Evolutionary conservation across 495 filamentous ascomycete species (phyloP).

Genomic region (Pyronema omphalodes): DNA sequence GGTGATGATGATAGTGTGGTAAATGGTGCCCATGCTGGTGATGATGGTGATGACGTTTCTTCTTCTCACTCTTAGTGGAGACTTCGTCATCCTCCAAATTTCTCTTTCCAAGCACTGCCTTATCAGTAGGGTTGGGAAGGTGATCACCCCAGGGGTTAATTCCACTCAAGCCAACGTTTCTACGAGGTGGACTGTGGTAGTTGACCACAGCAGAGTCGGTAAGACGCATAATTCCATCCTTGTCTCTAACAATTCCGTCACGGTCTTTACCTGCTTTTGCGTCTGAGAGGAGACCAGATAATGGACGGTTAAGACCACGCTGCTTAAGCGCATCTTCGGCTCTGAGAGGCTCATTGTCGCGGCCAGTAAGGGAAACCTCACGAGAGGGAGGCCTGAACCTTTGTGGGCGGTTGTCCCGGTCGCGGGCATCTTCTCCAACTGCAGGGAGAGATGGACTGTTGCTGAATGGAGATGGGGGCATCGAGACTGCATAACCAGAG

Average conservation of each 20-base stretch:
- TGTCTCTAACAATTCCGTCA: conserved; percentile 15
- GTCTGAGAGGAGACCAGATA: conserved; percentile 16
- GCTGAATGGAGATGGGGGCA: conserved; percentile 31
- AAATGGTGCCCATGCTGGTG: conserved; percentile 33
- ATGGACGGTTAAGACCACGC: conserved; percentile 26
- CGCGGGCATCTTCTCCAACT: conserved; percentile 24
- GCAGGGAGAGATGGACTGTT: conserved; percentile 28
- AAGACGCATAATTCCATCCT: conserved; percentile 12
- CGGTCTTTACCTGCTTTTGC: conserved; percentile 17
- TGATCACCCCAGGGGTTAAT: not conserved
- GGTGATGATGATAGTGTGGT: conserved; percentile 53
- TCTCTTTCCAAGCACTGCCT: conserved; percentile 9
- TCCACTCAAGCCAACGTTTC: not conserved
- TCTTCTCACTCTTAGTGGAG: conserved; percentile 22
- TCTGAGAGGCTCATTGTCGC: conserved; percentile 32
- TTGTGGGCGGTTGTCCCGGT: conserved; percentile 22
- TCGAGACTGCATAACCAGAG: conserved; percentile 29
- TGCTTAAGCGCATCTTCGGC: conserved; percentile 38
- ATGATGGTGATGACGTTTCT: conserved; percentile 25
- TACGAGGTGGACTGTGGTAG: conserved; percentile 12
- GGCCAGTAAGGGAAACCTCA: conserved; percentile 25
- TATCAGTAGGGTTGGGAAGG: not conserved
- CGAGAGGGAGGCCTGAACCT: conserved; percentile 12
- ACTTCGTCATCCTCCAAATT: conserved; percentile 24
- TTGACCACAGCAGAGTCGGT: conserved; percentile 3